phyloP scores from a whole-genome alignment of 345 rosid genomes.

The Murraya koenigii region DNA sequence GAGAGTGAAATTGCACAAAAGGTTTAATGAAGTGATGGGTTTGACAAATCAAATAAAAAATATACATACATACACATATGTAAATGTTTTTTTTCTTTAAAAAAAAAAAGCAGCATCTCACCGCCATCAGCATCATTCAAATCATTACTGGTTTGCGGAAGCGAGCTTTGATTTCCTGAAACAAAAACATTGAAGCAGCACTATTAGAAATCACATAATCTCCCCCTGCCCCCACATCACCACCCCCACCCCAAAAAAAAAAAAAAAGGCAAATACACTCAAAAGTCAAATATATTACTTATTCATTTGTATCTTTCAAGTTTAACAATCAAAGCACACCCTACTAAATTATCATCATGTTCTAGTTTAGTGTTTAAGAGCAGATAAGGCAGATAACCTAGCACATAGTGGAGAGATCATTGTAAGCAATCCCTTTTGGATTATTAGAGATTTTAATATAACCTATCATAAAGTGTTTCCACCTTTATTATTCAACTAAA shows the following conservation, averaged over 20 bases:
- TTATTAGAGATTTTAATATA: not conserved
- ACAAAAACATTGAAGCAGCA: slow-evolving; percentile 9
- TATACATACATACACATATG: not conserved
- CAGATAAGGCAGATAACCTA: not conserved
- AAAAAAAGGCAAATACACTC: not conserved
- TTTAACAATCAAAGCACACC: not conserved
- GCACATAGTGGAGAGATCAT: not conserved
- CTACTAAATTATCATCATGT: not conserved
- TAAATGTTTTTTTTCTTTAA: not conserved
- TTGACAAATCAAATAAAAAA: not conserved
- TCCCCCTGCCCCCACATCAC: too few relatives aligned
- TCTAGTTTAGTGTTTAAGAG: not conserved
- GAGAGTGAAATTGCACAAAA: slow-evolving; percentile 3
- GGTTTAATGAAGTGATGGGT: not conserved
- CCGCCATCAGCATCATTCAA: slow-evolving; percentile 53
- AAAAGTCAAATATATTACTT: not conserved
- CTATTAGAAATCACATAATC: slow-evolving; percentile 4
- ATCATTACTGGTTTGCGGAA: slow-evolving; percentile 29
- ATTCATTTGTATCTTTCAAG: not conserved
- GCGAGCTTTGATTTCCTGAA: slow-evolving; percentile 42
- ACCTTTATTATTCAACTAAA: slow-evolving; percentile 1
- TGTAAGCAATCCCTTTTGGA: too few relatives aligned
- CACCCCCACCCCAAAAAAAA: too few relatives aligned
- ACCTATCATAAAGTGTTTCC: not conserved
- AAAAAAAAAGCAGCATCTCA: slow-evolving; percentile 19